Base-by-base conservation (phyloP, 345 rosid genomes). In the Hypericum perforatum region DNA sequence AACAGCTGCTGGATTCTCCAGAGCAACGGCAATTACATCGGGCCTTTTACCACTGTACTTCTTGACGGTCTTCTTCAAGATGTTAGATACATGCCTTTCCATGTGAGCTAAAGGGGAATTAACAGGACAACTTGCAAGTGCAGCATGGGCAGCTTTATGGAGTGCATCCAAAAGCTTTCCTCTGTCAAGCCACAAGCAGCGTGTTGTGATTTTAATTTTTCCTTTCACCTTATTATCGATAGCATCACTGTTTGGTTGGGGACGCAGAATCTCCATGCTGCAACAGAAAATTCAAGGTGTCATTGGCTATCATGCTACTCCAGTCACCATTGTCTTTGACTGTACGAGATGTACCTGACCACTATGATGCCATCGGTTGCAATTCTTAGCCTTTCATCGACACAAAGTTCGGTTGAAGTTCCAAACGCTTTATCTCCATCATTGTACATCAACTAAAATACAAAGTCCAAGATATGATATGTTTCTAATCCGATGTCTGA, bases 381-480 rank as follows among this genome's bases (percentile, higher is more conserved):
- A 69, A 92, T 83, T 74, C 90, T 82, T 43, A 83, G 65, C 75
- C 98, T 84, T 74, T 92, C 96, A 9, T 88, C 96, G 22, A 92
- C 51, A 63, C 98, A 88, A 39, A 92, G 90, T 72, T 92, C 98
- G 12, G 79, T 70, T 63, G 98, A 83, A 50, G 95, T 85, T 62
- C 98, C 98, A 71, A 81, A 92, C 63, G 95, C 96, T 75, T 88
- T 92, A 71, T 88, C 96, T 39, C 96, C 98, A 69, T 92, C 98
- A 60, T 76, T 88, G 62, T 85, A 92, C 98, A 92, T 92, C 75
- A 92, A 73, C 98, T 92, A 76, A 67, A 78, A 71, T 50, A 65
- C 0, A 69, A 48, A 63, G 59, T 54, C 39, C 58, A 49, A 57
- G 38, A 57, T 61, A 43, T 62, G 22, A 49, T 50, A 41, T 55